Evolutionary conservation across 345 rosid species (phyloP).

Genomic region (Noccaea caerulescens): DNA sequence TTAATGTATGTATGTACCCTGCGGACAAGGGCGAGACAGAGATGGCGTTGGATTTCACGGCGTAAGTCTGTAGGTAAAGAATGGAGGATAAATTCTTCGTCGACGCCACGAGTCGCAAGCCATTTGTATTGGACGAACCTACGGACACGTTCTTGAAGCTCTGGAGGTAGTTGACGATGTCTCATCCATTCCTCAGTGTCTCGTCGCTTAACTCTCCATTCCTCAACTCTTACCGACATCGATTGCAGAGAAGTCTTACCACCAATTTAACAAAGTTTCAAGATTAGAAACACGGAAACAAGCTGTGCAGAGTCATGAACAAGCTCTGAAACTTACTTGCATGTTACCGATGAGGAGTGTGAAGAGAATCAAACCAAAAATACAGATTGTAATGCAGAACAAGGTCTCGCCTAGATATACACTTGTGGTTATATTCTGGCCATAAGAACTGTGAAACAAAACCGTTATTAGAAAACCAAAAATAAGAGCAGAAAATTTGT

Average conservation of each 20-base stretch:
- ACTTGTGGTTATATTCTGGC: conserved; percentile 77
- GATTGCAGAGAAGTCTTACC: conserved; percentile 86
- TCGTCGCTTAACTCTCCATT: conserved; percentile 85
- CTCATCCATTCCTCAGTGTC: conserved; percentile 99
- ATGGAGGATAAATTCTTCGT: conserved; percentile 78
- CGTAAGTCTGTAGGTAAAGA: conserved; percentile 84
- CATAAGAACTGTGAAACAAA: conserved; percentile 65
- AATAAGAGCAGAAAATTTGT: not conserved
- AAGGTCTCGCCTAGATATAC: conserved; percentile 71
- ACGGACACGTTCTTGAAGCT: conserved; percentile 77
- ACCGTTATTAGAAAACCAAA: not conserved
- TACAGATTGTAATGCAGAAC: conserved; percentile 69
- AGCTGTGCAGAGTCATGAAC: not conserved
- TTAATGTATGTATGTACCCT: conserved; percentile 60
- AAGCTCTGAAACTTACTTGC: conserved; percentile 62
- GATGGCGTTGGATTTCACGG: conserved; percentile 90
- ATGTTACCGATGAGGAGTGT: conserved; percentile 90
- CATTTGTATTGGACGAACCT: conserved; percentile 84
- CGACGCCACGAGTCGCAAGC: conserved; percentile 93
- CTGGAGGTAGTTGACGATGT: conserved; percentile 84
- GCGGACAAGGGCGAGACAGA: conserved; percentile 87
- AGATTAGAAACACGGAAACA: conserved; percentile 40
- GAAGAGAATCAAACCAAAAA: conserved; percentile 69
- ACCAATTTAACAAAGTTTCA: conserved; percentile 21
- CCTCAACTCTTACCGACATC: conserved; percentile 79